Conservation (phyloP, 495 filamentous ascomycete species). For the Eremomyces bilateralis region DNA sequence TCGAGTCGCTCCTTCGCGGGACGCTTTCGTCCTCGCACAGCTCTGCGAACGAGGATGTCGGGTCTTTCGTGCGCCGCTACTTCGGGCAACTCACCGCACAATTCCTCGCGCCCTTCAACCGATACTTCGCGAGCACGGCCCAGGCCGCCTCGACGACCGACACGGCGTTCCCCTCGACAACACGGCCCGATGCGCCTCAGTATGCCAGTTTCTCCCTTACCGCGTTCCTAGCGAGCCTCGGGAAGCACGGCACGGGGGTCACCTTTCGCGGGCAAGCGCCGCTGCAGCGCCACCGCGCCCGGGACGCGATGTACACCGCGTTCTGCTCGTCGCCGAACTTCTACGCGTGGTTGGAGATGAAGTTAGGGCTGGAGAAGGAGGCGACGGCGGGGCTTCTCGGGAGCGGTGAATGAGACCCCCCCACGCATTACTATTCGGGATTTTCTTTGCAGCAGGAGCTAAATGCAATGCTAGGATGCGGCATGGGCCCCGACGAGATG, state of each 20-base stretch:
- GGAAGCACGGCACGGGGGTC: constrained; percentile 15
- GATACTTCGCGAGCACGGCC: constrained; percentile 13
- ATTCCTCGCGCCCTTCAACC: constrained; percentile 17
- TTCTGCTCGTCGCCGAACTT: constrained; percentile 16
- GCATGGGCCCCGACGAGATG: no score
- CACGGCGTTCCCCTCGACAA: background rate
- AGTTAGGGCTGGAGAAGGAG: constrained; percentile 16
- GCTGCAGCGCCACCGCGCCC: constrained; percentile 11
- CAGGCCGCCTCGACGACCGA: background rate
- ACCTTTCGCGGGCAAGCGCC: constrained; percentile 13
- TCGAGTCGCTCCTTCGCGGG: constrained; percentile 11
- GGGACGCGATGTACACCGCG: constrained; percentile 13
- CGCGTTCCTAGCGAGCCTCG: constrained; percentile 14
- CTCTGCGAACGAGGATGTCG: constrained; percentile 7
- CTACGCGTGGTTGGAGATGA: constrained; percentile 19
- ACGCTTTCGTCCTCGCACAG: constrained; percentile 1
- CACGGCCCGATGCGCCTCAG: constrained; percentile 8
- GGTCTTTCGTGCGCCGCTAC: constrained; percentile 14
- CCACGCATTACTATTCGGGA: no score
- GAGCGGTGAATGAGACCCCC: background rate
- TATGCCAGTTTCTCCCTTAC: constrained; percentile 8
- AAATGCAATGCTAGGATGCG: no score
- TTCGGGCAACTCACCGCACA: constrained; percentile 15
- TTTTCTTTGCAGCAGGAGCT: no score
- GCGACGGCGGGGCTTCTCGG: constrained; percentile 10